Conservation (phyloP, 2,329 filamentous ascomycete species). For the Penicillium sp. region DNA sequence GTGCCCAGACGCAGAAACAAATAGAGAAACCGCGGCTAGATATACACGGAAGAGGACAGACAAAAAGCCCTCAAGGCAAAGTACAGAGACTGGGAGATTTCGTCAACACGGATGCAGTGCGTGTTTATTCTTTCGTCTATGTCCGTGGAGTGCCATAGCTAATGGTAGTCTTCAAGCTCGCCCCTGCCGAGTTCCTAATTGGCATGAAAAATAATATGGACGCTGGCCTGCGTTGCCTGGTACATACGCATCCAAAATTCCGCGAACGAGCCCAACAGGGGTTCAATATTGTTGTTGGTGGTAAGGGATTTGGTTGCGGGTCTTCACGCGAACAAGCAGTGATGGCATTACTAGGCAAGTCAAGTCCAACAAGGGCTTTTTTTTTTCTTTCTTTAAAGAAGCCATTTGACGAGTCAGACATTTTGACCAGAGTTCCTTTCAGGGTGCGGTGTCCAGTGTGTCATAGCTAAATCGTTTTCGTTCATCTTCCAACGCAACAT, state of each 20-base stretch:
- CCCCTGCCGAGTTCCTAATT: constrained; percentile 39
- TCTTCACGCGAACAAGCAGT: constrained; percentile 47
- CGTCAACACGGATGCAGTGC: constrained; percentile 42
- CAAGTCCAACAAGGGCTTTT: neutral
- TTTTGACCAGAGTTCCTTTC: neutral
- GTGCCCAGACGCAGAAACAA: neutral
- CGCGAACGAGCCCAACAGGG: constrained; percentile 36
- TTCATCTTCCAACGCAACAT: constrained; percentile 50
- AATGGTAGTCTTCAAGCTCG: constrained; percentile 29
- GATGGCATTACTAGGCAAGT: constrained; percentile 35
- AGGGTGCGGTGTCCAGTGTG: constrained; percentile 35
- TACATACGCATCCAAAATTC: constrained; percentile 40
- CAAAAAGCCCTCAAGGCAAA: constrained; percentile 30
- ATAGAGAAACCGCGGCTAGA: neutral
- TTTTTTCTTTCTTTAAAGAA: too few species aligned
- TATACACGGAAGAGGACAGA: neutral
- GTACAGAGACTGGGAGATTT: constrained; percentile 45
- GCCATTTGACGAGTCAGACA: too few species aligned
- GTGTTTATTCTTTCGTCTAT: neutral
- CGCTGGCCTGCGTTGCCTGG: constrained; percentile 29
- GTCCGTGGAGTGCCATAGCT: neutral
- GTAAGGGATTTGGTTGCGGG: constrained; percentile 47
- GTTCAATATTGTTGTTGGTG: constrained; percentile 44
- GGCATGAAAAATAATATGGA: constrained; percentile 25
- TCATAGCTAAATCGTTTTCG: constrained; percentile 46